Evolutionary conservation across 148 eudicot genomes (phyloP).

Genomic region (Camellia lanceoleosa): DNA sequence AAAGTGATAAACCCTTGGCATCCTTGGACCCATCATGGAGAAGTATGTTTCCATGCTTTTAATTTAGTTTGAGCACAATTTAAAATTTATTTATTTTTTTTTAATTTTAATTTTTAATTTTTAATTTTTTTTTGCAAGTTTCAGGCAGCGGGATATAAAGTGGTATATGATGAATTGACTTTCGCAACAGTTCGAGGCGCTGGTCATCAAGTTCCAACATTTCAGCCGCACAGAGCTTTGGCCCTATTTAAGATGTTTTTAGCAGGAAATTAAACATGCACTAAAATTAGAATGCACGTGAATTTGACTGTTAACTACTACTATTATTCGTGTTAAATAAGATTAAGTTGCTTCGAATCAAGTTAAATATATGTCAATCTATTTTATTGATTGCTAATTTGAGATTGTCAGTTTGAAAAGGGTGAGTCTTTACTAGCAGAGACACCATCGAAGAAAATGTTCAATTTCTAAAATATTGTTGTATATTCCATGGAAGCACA

Average conservation of each 20-base stretch:
- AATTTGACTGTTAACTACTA: not conserved
- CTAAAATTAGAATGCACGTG: not conserved
- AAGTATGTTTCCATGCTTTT: conserved; percentile 10
- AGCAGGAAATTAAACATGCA: not conserved
- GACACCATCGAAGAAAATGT: not conserved
- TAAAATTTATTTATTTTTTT: not conserved
- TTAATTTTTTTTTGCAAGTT: not conserved
- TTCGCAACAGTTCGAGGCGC: conserved; percentile 8
- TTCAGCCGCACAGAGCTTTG: conserved; percentile 1
- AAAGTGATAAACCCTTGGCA: conserved; percentile 29
- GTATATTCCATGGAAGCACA: too few species aligned
- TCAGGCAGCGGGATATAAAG: conserved; percentile 20
- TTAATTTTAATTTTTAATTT: not conserved
- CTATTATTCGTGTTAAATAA: not conserved
- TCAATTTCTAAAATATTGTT: too few species aligned
- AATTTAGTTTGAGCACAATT: not conserved
- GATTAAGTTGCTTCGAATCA: not conserved
- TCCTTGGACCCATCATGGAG: conserved; percentile 20
- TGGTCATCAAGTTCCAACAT: conserved; percentile 7
- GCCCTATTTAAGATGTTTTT: conserved; percentile 6
- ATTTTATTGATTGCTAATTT: too few species aligned
- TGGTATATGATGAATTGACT: conserved; percentile 10
- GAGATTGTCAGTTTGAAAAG: not conserved
- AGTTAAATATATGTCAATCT: too few species aligned
- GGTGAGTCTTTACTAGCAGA: not conserved